Evolutionary conservation across 2,329 filamentous ascomycete genomes (phyloP).

Genomic region (Biscogniauxia mediterranea): DNA sequence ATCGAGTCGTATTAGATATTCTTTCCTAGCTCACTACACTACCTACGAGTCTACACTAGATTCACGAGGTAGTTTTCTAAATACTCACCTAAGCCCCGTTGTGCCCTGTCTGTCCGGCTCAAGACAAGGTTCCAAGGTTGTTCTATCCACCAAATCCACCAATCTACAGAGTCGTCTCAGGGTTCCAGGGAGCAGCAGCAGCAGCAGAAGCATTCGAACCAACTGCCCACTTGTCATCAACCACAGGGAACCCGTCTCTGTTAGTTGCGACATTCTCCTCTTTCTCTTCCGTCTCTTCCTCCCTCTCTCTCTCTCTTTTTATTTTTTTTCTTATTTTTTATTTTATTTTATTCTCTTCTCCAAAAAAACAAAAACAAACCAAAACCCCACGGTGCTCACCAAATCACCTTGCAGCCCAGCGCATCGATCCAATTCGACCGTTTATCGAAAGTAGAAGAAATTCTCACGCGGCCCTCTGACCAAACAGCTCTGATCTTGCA

Average conservation of each 20-base stretch:
- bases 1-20: no score
- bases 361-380: not conserved
- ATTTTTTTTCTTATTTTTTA: no score
- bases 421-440: conserved; percentile 14
- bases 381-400: conserved; percentile 6
- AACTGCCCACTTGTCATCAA: not conserved
- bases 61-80: not conserved
- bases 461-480: conserved; percentile 5
- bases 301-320: no score
- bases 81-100: not conserved
- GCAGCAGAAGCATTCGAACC: not conserved
- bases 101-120: no score
- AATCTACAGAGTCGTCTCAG: not conserved
- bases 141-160: not conserved
- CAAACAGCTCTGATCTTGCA: conserved; percentile 2
- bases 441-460: conserved; percentile 5
- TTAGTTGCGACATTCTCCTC: not conserved
- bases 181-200: not conserved
- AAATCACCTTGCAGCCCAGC: conserved; percentile 26
- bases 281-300: no score
- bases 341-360: not conserved
- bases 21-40: not conserved
- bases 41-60: not conserved
- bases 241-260: not conserved
- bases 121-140: not conserved